Evolutionary conservation across 2,329 filamentous ascomycete species (phyloP).

Genomic region (Xylariales sp.): DNA sequence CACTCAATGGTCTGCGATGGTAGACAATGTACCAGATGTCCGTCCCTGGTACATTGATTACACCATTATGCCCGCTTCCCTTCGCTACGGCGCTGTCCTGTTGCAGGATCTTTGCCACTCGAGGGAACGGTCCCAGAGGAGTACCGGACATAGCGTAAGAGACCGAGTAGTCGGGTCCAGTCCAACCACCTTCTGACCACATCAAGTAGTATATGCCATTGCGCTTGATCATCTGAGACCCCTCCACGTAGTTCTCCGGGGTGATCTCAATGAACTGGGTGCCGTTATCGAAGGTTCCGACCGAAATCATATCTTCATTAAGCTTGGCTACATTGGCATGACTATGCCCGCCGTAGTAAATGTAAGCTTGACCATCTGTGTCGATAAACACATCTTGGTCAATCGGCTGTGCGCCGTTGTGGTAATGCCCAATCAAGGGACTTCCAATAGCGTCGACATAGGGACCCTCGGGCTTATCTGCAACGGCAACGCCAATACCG

Average conservation of each 20-base stretch:
- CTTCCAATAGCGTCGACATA: constrained; percentile 36
- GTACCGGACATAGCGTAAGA: constrained; percentile 36
- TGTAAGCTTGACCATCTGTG: constrained; percentile 31
- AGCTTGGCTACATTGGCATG: constrained; percentile 38
- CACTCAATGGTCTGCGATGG: constrained; percentile 39
- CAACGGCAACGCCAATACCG: constrained; percentile 37
- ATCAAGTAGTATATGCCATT: constrained; percentile 37
- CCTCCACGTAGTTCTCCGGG: constrained; percentile 39
- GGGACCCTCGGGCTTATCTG: constrained; percentile 32
- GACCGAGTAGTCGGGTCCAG: constrained; percentile 40
- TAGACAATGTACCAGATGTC: constrained; percentile 41
- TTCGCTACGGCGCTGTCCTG: constrained; percentile 28
- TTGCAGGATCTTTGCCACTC: constrained; percentile 32
- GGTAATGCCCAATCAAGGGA: constrained; percentile 37
- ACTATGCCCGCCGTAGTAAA: constrained; percentile 39
- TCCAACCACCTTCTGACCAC: constrained; percentile 42
- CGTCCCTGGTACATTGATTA: constrained; percentile 31
- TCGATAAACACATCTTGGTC: constrained; percentile 41
- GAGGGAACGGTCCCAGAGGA: constrained; percentile 37
- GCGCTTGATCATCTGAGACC: constrained; percentile 38
- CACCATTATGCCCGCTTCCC: constrained; percentile 37
- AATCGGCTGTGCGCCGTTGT: constrained; percentile 44
- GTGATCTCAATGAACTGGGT: constrained; percentile 39
- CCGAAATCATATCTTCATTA: constrained; percentile 37
- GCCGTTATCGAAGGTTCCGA: constrained; percentile 36